These are phyloP conservation scores for Magnusiomyces tetraspermus DNA, from an alignment of 1,139 yeast species.

Conservation along the genomic window DNA sequence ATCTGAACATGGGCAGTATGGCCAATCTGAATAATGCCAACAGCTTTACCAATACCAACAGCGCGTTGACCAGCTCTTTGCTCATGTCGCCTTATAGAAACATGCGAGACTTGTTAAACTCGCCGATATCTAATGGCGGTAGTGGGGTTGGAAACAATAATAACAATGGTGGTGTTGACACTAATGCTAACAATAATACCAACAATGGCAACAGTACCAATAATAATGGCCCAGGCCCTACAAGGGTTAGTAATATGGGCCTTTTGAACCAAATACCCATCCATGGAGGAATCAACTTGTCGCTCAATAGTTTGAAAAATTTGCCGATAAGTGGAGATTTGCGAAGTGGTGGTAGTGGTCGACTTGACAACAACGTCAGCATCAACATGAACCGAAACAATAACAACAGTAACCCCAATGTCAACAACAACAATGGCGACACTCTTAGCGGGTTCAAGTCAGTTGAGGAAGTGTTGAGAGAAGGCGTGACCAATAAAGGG, in stretches of 20 bases:
- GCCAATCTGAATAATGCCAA: neutral
- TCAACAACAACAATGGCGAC: too few species aligned
- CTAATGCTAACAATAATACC: neutral
- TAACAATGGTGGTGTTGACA: too few species aligned
- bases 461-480: neutral
- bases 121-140: neutral
- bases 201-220: neutral
- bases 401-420: neutral
- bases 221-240: too few species aligned
- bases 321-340: too few species aligned
- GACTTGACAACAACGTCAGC: neutral
- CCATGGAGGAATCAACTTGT: too few species aligned
- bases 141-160: neutral
- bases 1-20: neutral
- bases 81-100: too few species aligned
- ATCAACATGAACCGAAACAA: neutral
- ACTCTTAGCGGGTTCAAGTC: slow-evolving; percentile 2
- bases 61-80: neutral
- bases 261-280: neutral
- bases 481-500: neutral
- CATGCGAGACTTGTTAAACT: neutral
- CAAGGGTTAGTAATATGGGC: neutral
- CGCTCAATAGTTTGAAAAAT: too few species aligned
- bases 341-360: too few species aligned
- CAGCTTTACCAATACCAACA: too few species aligned